Evolutionary conservation across 2,329 filamentous ascomycete genomes (phyloP).

Genomic region (Arthrobotrys pseudoclavata): DNA sequence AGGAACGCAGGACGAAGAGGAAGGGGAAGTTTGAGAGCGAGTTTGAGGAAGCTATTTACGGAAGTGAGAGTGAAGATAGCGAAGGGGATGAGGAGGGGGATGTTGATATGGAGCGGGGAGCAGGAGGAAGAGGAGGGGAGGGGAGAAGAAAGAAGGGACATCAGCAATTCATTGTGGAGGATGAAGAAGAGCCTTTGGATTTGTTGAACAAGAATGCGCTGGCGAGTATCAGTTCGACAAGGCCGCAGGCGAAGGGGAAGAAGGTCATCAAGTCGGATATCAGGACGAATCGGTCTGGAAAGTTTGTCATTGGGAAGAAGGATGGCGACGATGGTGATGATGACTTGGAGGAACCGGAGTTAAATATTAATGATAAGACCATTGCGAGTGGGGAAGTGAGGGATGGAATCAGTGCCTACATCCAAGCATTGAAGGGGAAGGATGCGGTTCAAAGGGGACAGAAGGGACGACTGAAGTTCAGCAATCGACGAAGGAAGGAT

Average conservation of each 20-base stretch:
- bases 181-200: constrained; percentile 94
- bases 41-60: constrained; percentile 96
- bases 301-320: constrained; percentile 78
- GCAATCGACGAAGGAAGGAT: constrained; percentile 72
- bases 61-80: constrained; percentile 71
- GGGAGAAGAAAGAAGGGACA: constrained; percentile 71
- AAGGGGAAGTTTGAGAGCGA: constrained; percentile 85
- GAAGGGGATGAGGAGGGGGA: constrained; percentile 73
- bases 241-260: constrained; percentile 76
- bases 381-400: constrained; percentile 66
- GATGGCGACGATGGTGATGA: constrained; percentile 67
- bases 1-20: constrained; percentile 68
- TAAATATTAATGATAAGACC: constrained; percentile 72
- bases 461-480: constrained; percentile 79
- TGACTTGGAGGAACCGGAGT: constrained; percentile 72
- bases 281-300: constrained; percentile 81
- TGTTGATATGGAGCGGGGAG: constrained; percentile 73
- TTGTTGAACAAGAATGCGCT: constrained; percentile 89
- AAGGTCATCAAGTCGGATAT: constrained; percentile 72
- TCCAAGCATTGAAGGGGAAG: constrained; percentile 77
- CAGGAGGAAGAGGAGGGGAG: constrained; percentile 65
- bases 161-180: constrained; percentile 88
- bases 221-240: constrained; percentile 92
- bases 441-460: constrained; percentile 76
- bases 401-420: constrained; percentile 77